Percentiles rank a stretch among this genome's conserved stretches.
These are phyloP conservation scores for Escallonia rubra DNA, from an alignment of 129 eudicot genomes.

Conservation along the genomic window DNA sequence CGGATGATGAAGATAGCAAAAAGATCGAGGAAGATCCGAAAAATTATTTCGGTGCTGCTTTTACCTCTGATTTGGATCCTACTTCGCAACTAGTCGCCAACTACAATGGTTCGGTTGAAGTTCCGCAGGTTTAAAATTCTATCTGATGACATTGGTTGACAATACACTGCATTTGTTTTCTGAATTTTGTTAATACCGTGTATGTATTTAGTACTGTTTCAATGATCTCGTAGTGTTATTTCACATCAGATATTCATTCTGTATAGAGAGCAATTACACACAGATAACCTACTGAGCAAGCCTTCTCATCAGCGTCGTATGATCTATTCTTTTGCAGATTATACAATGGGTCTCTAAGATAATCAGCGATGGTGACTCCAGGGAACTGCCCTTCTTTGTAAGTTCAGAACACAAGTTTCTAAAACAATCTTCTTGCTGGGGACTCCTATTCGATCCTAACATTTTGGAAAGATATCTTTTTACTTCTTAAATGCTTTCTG, in stretches of 20 bases:
- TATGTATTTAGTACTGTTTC: too few species aligned
- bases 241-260: background rate
- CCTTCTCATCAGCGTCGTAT: slow-evolving; percentile 2
- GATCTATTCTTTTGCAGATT: slow-evolving; percentile 47
- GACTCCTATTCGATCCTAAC: background rate
- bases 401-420: slow-evolving; percentile 23
- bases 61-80: slow-evolving; percentile 59
- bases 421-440: background rate
- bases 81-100: slow-evolving; percentile 84
- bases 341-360: slow-evolving; percentile 72
- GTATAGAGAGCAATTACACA: background rate
- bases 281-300: background rate
- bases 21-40: slow-evolving; percentile 34
- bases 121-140: slow-evolving; percentile 54
- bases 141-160: background rate
- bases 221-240: too few species aligned
- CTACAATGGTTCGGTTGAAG: slow-evolving; percentile 75
- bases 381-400: slow-evolving; percentile 78
- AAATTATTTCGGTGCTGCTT: slow-evolving; percentile 39
- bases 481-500: background rate
- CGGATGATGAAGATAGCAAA: slow-evolving; percentile 30
- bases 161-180: too few species aligned
- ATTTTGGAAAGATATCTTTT: background rate
- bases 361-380: slow-evolving; percentile 74
- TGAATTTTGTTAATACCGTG: too few species aligned